These are phyloP conservation scores for Datura wrightii DNA, from an alignment of 257 asterid genomes.

Conservation along the genomic window DNA sequence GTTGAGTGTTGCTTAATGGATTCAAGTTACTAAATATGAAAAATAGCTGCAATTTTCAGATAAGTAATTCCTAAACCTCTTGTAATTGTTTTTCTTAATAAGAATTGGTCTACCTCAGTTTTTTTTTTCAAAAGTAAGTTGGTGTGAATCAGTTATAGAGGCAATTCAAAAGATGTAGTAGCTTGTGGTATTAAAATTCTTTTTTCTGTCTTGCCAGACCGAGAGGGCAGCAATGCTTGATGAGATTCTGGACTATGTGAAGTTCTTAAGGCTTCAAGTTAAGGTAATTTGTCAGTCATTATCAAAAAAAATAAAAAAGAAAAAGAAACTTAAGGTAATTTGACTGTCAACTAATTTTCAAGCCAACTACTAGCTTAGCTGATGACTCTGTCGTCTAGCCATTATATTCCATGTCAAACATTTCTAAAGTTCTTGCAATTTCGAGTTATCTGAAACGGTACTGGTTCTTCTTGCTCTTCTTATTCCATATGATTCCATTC, in stretches of 20 bases:
- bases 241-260: slow-evolving; percentile 89
- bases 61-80: not conserved
- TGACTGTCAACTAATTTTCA: not conserved
- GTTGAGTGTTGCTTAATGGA: not conserved
- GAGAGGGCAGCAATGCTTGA: slow-evolving; percentile 95
- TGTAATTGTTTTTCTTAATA: not conserved
- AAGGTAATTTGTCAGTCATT: slow-evolving; percentile 52
- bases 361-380: not conserved
- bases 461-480: not conserved
- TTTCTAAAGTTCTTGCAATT: not conserved
- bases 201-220: slow-evolving; percentile 52
- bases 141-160: not conserved
- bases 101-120: not conserved
- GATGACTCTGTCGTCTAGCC: slow-evolving; percentile 1
- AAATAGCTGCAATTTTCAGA: not conserved
- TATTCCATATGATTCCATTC: not conserved
- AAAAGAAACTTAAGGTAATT: not conserved
- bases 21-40: not conserved
- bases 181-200: slow-evolving; percentile 25
- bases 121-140: not conserved
- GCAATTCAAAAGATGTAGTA: not conserved
- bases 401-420: slow-evolving; percentile 20
- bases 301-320: not conserved
- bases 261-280: slow-evolving; percentile 88
- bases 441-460: no score